A percentile compares a stretch with the other conserved stretches of the same genome.
Evolutionary conservation across 129 eudicot species (phyloP).

Genomic region (Gnaphalium uliginosum): DNA sequence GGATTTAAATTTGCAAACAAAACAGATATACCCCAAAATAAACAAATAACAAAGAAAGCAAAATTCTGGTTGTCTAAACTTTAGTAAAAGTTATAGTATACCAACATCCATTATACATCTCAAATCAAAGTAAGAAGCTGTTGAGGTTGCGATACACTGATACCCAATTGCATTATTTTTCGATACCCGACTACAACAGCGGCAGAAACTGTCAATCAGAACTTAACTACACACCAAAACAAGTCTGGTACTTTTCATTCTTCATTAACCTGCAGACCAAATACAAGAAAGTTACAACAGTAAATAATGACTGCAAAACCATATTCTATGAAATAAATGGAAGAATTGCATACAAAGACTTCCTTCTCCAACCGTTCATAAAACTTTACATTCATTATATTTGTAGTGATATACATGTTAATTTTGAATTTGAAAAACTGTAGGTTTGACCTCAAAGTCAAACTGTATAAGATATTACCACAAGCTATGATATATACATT

Average conservation of each 20-base stretch:
- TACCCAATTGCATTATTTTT: slow-evolving; percentile 24
- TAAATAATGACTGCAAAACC: background rate
- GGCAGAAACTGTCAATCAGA: slow-evolving; percentile 30
- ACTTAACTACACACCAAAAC: slow-evolving; percentile 23
- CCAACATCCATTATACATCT: background rate
- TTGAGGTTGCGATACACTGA: background rate
- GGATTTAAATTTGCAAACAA: too few relatives aligned
- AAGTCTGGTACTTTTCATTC: background rate
- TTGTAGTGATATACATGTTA: background rate
- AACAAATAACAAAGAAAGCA: too few relatives aligned
- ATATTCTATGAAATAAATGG: background rate
- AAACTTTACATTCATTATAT: background rate
- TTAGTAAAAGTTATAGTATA: background rate
- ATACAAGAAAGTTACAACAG: background rate
- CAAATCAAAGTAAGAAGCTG: background rate
- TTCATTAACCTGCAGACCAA: slow-evolving; percentile 2
- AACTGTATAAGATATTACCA: background rate
- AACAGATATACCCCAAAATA: too few relatives aligned
- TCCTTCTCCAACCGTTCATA: too few relatives aligned
- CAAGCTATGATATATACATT: too few relatives aligned
- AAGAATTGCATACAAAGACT: background rate
- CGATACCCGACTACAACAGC: slow-evolving; percentile 21
- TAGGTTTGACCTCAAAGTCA: background rate
- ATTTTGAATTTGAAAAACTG: background rate
- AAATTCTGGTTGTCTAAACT: too few relatives aligned